These are phyloP conservation scores for Beauveria medogensis DNA, from an alignment of 2,329 filamentous ascomycete species.

Conservation along the genomic window DNA sequence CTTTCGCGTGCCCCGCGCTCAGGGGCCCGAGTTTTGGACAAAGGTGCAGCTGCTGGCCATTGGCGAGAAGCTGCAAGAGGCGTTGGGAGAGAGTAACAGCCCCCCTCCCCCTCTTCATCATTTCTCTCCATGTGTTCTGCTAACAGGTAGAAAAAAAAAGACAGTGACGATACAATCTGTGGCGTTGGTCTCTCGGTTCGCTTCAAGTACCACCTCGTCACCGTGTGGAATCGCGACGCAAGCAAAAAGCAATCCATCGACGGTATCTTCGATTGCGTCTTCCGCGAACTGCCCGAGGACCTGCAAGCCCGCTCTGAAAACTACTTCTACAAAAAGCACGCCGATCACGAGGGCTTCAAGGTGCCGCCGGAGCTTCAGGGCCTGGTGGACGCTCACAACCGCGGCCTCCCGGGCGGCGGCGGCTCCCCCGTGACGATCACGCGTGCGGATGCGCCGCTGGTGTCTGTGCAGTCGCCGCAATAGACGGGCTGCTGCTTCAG, in stretches of 20 bases:
- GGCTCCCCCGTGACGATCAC: constrained; percentile 17
- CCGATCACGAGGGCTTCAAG: constrained; percentile 77
- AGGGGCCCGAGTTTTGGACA: constrained; percentile 69
- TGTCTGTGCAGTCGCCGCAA: constrained; percentile 8
- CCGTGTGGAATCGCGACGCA: constrained; percentile 87
- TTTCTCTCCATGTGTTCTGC: neutral
- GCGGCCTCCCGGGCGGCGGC: constrained; percentile 28
- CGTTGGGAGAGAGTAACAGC: constrained; percentile 58
- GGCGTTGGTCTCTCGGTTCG: constrained; percentile 81
- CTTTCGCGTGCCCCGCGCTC: constrained; percentile 75
- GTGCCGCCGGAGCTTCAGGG: constrained; percentile 51
- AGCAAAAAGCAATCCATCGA: constrained; percentile 73
- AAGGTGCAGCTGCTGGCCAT: constrained; percentile 75
- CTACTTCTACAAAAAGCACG: constrained; percentile 85
- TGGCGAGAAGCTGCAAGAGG: constrained; percentile 70
- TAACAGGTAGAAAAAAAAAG: neutral
- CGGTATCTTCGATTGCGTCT: constrained; percentile 61
- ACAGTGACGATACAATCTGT: constrained; percentile 72
- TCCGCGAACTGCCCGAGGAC: constrained; percentile 65
- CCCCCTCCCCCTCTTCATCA: constrained; percentile 8
- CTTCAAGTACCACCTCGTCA: constrained; percentile 82
- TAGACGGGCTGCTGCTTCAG: neutral
- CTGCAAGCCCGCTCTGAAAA: constrained; percentile 62
- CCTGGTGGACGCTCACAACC: constrained; percentile 48
- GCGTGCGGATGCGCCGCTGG: constrained; percentile 11